phyloP scores from a whole-genome alignment of 768 basidiomycete species.

The Suillus subaureus region DNA sequence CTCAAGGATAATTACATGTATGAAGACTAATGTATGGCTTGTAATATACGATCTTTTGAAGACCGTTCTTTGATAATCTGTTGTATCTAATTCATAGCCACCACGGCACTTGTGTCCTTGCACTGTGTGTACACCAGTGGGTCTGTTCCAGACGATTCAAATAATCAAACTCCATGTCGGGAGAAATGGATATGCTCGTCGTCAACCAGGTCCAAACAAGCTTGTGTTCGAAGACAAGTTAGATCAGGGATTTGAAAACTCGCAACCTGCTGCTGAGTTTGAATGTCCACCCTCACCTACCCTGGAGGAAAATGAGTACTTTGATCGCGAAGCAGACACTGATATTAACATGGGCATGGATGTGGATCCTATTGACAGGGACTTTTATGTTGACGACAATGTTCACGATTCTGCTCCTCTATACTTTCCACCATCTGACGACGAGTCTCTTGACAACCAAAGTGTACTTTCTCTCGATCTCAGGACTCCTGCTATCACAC shows the following conservation, averaged over 20 bases:
- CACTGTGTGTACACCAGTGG: slow-evolving; percentile 1
- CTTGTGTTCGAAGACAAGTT: not conserved
- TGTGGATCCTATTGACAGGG: not conserved
- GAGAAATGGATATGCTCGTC: not conserved
- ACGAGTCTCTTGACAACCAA: not conserved
- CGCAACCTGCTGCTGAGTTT: not conserved
- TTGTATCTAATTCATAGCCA: not conserved
- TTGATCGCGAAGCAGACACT: not conserved
- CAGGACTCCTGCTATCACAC: not conserved
- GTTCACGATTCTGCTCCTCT: not conserved
- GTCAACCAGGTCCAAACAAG: not conserved
- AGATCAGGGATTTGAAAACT: not conserved
- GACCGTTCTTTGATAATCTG: not conserved
- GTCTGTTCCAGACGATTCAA: not conserved
- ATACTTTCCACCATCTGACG: not conserved
- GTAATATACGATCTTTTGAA: not conserved
- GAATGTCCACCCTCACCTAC: not conserved
- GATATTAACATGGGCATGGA: not conserved
- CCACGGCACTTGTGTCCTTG: not conserved
- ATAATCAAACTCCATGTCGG: not conserved
- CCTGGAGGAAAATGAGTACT: not conserved
- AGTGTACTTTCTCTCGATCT: not conserved
- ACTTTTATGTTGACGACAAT: not conserved
- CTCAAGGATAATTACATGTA: not conserved
- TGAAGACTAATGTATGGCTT: not conserved